Conservation (phyloP, 805 yeast species). For the Candida mattraensis region DNA sequence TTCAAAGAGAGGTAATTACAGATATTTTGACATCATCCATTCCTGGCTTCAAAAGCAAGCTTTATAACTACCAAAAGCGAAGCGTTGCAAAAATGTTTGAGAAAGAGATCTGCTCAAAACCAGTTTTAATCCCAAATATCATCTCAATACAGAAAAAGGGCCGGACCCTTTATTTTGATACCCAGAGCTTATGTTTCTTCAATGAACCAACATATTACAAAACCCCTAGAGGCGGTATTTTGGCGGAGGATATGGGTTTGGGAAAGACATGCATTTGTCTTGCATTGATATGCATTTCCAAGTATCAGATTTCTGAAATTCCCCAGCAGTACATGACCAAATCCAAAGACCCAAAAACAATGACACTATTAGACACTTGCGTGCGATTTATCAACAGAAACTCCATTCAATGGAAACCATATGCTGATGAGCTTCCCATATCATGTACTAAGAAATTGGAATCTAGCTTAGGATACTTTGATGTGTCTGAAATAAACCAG, state of each 20-base stretch:
- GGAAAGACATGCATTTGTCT: constrained; percentile 65
- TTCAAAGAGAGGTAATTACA: constrained; percentile 20
- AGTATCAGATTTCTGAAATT: constrained; percentile 47
- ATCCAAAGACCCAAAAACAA: constrained; percentile 21
- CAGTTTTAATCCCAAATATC: constrained; percentile 25
- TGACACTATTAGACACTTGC: constrained; percentile 41
- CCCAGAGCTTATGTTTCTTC: constrained; percentile 31
- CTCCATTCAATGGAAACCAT: constrained; percentile 61
- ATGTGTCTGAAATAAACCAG: constrained; percentile 17
- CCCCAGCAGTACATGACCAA: constrained; percentile 34
- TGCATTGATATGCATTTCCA: constrained; percentile 55
- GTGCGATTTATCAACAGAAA: constrained; percentile 40
- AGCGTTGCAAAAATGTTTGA: constrained; percentile 61
- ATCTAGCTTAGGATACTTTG: constrained; percentile 46
- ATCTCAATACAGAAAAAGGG: constrained; percentile 2
- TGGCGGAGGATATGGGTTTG: constrained; percentile 69
- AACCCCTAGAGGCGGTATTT: constrained; percentile 59
- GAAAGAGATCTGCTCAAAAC: constrained; percentile 42
- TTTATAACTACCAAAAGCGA: constrained; percentile 60
- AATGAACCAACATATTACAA: constrained; percentile 41
- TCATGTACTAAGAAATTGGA: constrained; percentile 38
- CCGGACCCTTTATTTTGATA: constrained; percentile 37
- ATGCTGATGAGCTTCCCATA: constrained; percentile 43
- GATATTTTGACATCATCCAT: constrained; percentile 33
- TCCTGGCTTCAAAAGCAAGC: constrained; percentile 47